Percentiles rank a stretch among this genome's conserved stretches.
Evolutionary conservation across 306 rosid species (phyloP).

Genomic region (Oxytropis ochrocephala): DNA sequence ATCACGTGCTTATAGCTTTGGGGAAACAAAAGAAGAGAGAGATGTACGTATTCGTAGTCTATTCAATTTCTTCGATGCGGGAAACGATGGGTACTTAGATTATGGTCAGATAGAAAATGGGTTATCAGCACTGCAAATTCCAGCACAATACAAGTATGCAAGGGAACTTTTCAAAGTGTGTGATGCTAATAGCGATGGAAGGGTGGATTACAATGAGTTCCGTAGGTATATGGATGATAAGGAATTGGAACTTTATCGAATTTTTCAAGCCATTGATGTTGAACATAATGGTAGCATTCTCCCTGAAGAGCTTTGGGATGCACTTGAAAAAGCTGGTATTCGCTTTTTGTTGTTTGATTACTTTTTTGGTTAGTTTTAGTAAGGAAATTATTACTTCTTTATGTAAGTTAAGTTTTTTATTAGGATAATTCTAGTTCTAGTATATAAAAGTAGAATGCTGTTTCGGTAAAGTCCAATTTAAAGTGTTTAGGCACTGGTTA

Average conservation of each 20-base stretch:
- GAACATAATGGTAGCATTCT: conserved; percentile 44
- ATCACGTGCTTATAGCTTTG: conserved; percentile 42
- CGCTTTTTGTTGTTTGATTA: neutral
- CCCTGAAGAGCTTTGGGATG: conserved; percentile 53
- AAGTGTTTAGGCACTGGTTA: neutral
- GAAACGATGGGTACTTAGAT: conserved; percentile 33
- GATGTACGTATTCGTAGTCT: conserved; percentile 43
- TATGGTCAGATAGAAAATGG: conserved; percentile 43
- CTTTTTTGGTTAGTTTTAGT: neutral
- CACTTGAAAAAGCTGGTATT: conserved; percentile 47
- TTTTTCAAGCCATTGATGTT: conserved; percentile 52
- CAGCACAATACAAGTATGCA: conserved; percentile 41
- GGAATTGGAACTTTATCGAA: conserved; percentile 46
- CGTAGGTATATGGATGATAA: conserved; percentile 49
- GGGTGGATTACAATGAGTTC: conserved; percentile 38
- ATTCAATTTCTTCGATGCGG: conserved; percentile 41
- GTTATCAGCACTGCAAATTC: conserved; percentile 41
- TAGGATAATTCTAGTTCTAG: neutral
- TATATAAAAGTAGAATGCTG: neutral
- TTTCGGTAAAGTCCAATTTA: neutral
- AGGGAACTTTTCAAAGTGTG: conserved; percentile 47
- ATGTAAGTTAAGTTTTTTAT: neutral
- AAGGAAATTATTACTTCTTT: neutral
- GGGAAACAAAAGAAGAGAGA: conserved; percentile 45
- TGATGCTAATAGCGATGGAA: conserved; percentile 41